Evolutionary conservation across 169 alveolate genomes (phyloP), one percentile per base, ranked within the genome.

Genomic region (Plasmodium inui): DNA sequence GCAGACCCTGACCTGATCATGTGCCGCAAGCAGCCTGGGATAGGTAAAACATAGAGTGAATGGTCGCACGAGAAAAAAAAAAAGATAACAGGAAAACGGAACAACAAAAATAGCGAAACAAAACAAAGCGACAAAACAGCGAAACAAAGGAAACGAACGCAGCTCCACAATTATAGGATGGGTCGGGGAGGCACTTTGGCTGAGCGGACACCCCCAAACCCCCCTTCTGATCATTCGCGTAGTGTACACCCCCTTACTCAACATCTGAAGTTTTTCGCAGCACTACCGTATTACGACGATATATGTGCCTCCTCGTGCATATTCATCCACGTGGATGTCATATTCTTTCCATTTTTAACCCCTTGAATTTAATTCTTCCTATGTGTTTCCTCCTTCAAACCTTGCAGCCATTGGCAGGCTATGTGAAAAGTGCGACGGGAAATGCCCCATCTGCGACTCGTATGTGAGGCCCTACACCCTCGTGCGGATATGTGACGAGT

Each of bases 11-110:
- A 98, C 95, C 94, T 99, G 93, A 98, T 99, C 41, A 98, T 99
- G 99, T 99, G 99, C 96, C 96, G 99, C 85, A 99, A 98, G 93
- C 99, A 99, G 84, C 99, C 99, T 50, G 99, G 99, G 79, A 98
- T 98, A 26, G 98, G 98, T 97, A 94, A 72, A 94, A 41, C 76
- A 22, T 6, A 8, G 12, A 0, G n/a, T 26, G 76, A 10, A 22
- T n/a, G 5, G 41, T 8, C 76, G 30, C 12, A n/a, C 19, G 55
- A 4, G 70, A 46, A 67, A 39, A 10, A 74, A 73, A 67, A 67
- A 17, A 70, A 50, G 53, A 50, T 0, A 61, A 6, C 0, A 6
- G 39, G 8, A 37, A 37, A 37, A 6, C 44, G 44, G 44, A 37
- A 7, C 44, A 6, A 6, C 44, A 32, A 32, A 37, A 37, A 37